These are phyloP conservation scores for Chlamydomonas asymmetrica DNA, from an alignment of 139 green algal genomes.

Conservation along the genomic window DNA sequence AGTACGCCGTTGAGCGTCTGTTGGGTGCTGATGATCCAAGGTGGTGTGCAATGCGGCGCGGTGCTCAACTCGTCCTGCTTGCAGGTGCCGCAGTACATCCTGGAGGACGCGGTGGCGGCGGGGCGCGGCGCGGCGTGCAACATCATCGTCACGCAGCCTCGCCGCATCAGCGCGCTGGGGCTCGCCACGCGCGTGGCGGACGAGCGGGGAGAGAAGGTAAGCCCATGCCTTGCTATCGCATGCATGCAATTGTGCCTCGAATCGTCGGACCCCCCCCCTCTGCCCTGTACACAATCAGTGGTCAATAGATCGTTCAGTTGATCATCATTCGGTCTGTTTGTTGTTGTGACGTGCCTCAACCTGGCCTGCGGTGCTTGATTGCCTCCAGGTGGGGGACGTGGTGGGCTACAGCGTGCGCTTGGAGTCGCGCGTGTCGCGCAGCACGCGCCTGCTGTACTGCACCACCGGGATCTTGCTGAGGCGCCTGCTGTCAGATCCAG, in stretches of 20 bases:
- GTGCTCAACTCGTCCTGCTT: too few species aligned
- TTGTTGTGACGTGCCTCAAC: too few species aligned
- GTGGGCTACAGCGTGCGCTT: conserved; percentile 85
- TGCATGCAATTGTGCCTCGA: too few species aligned
- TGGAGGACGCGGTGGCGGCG: conserved; percentile 72
- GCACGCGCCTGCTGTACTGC: conserved; percentile 90
- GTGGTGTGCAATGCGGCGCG: too few species aligned
- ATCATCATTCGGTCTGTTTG: too few species aligned
- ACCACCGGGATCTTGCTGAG: conserved; percentile 88
- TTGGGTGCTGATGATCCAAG: too few species aligned
- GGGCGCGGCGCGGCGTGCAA: conserved; percentile 64
- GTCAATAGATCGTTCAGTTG: too few species aligned
- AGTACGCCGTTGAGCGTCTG: too few species aligned
- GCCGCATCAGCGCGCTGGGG: conserved; percentile 89
- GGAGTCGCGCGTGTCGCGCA: conserved; percentile 57
- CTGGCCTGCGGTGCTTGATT: too few species aligned
- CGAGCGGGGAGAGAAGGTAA: conserved; percentile 63
- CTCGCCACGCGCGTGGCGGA: conserved; percentile 84
- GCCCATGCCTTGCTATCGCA: too few species aligned
- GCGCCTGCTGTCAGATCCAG: conserved; percentile 60
- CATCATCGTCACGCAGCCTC: conserved; percentile 88
- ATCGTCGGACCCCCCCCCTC: too few species aligned
- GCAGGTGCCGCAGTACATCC: conserved; percentile 87
- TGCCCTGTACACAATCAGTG: too few species aligned
- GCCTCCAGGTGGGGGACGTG: conserved; percentile 66